Evolutionary conservation across 768 basidiomycete species (phyloP), one percentile per base, ranked within the genome.

Genomic region (Podaxis pistillaris): DNA sequence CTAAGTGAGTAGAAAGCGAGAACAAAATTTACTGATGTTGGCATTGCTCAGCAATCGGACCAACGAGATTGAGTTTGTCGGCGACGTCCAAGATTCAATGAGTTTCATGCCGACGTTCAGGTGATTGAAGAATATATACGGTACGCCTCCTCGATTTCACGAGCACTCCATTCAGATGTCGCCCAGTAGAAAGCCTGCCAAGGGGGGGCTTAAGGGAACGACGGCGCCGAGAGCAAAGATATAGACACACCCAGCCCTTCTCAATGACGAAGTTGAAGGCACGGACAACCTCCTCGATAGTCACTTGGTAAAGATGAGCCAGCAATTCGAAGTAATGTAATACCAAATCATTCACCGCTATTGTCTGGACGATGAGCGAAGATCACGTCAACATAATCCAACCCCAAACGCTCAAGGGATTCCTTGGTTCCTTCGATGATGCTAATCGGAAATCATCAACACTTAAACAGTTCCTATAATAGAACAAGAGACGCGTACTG

Each of bases 11-110:
- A 52, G 53, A 12, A 11, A 47, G 41, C 13, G 19, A 36, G 9
- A 30, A 5, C 19, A 44, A 37, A 33, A 65, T 80, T 22, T 63
- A 87, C 86, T 86, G 75, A 74, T 88, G 84, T 68, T 88, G 82
- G 70, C 87, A 86, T 75, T 93, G 91, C 66, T 94, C 92, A 46
- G 83, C 86, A 63, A 87, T 83, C 1, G 93, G 93, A 7, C 81
- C 80, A 56, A 85, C 79, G 30, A 94, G 79, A 65, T 83, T 82
- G 37, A 91, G 76, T 62, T 83, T 85, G 59, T 81, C 79, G 12
- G 91, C 90, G 50, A 93, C 75, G 65, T 88, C 89, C 86, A 62
- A 8, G 26, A 22, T 22, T 8, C 3, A 37, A 6, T 19, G 26
- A 40, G 24, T 22, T 33, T 44, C n/a, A 30, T 24, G 8, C 24